Evolutionary conservation across 192 early-diverging fungal genomes (phyloP), one percentile per base, ranked within the genome.

Genomic region (Glomus cerebriforme): DNA sequence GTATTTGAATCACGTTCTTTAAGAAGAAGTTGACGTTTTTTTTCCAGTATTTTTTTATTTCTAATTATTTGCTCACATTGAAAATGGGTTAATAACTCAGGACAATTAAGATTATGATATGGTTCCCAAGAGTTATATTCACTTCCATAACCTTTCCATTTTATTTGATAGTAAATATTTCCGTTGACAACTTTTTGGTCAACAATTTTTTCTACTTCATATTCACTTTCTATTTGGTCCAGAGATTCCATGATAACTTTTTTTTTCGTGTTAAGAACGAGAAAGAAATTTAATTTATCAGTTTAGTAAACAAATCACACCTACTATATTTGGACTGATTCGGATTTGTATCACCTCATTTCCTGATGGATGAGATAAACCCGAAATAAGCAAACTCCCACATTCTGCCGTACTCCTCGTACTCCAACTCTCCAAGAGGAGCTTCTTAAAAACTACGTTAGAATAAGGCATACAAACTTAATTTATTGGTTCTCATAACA

Each of bases 171-270:
- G 24, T 45, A 70, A 26, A 70, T 32, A 39, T 43, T 26, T 5
- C 68, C 68, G 78, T 95, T 87, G 32, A 94, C 95, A 35, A 97
- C 69, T 84, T 89, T 92, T 27, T 89, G 67, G 27, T 88, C 80
- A 19, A 93, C 73, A 35, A 97, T 88, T 2, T 86, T 90, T 34
- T 89, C 83, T 84, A 81, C 77, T 71, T 94, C 78, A 60, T 78
- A 81, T 3, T 77, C 45, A 54, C 72, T 69, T 47, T 68, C 63
- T 49, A 47, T n/a, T 7, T 70, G 49, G 19, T 54, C 58, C 22
- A n/a, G 19, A 7, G 24, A 27, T n/a, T 74, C 37, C 32, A 54
- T 54, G 39, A 10, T 54, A 6, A 54, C 17, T 49, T n/a, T 54
- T 54, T 54, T 54, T 54, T 54, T 54, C 49, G 49, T 54, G 49